Evolutionary conservation across 805 yeast genomes (phyloP).

Genomic region (Yarrowia porcina): DNA sequence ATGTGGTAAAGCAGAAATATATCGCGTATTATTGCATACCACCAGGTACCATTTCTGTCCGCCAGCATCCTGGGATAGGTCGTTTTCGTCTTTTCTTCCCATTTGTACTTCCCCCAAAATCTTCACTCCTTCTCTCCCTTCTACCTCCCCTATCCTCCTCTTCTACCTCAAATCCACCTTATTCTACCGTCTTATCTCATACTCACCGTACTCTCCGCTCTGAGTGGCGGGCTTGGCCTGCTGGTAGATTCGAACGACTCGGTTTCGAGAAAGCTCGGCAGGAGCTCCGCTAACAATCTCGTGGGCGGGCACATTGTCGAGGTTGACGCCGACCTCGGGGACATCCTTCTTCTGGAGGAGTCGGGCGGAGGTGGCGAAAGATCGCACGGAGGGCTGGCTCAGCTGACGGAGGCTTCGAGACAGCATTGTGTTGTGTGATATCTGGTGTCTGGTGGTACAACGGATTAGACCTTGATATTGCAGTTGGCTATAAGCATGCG

Average conservation of each 20-base stretch:
- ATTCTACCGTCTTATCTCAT: neutral
- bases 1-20: too few species aligned
- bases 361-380: slow-evolving; percentile 24
- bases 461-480: slow-evolving; percentile 13
- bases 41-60: too few species aligned
- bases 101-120: too few species aligned
- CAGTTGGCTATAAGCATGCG: neutral
- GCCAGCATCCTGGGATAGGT: too few species aligned
- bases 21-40: too few species aligned
- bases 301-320: slow-evolving; percentile 32
- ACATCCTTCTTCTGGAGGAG: slow-evolving; percentile 23
- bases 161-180: neutral
- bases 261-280: slow-evolving; percentile 51
- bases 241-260: slow-evolving; percentile 73
- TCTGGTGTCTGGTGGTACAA: slow-evolving; percentile 1
- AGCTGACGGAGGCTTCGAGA: slow-evolving; percentile 26
- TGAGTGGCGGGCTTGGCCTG: slow-evolving; percentile 81
- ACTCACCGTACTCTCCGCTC: slow-evolving; percentile 48
- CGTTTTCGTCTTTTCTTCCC: too few species aligned
- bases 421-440: slow-evolving; percentile 26
- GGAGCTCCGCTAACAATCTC: slow-evolving; percentile 80
- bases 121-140: neutral
- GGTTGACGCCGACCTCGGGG: slow-evolving; percentile 19
- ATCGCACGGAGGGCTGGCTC: slow-evolving; percentile 26
- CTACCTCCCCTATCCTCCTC: neutral